A percentile compares a stretch with the other conserved stretches of the same genome.
These are phyloP conservation scores for Colletotrichum australisinense DNA, from an alignment of 2,329 filamentous ascomycete species.

Conservation along the genomic window DNA sequence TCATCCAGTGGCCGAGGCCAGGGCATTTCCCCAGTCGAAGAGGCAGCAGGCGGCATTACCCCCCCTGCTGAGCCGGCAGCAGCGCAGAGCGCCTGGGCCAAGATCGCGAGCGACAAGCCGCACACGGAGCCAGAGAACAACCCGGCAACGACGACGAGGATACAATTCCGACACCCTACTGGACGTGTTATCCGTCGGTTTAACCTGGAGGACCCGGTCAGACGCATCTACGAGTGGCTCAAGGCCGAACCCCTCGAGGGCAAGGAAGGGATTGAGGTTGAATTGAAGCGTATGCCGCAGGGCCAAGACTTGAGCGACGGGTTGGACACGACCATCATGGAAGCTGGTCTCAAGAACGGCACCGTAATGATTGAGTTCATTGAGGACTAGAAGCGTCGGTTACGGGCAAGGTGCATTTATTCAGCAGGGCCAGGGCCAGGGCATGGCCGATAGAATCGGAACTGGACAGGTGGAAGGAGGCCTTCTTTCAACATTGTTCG, in stretches of 20 bases:
- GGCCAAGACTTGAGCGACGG: constrained; percentile 85
- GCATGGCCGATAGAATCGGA: constrained; percentile 19
- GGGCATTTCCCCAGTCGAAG: constrained; percentile 39
- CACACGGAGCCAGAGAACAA: constrained; percentile 83
- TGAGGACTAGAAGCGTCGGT: constrained; percentile 57
- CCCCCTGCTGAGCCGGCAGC: constrained; percentile 39
- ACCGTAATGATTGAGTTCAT: constrained; percentile 96
- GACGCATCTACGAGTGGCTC: constrained; percentile 94
- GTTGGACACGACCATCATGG: constrained; percentile 79
- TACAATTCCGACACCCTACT: constrained; percentile 90
- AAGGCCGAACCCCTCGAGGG: constrained; percentile 88
- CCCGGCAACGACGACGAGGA: constrained; percentile 81
- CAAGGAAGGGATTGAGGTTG: constrained; percentile 83
- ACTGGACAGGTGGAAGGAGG: background rate
- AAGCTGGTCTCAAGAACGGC: constrained; percentile 89
- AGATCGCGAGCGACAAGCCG: constrained; percentile 77
- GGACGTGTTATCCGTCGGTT: constrained; percentile 93
- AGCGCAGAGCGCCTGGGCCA: constrained; percentile 65
- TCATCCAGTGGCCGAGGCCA: constrained; percentile 64
- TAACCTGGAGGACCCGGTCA: constrained; percentile 78
- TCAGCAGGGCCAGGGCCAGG: constrained; percentile 9
- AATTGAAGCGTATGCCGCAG: constrained; percentile 82
- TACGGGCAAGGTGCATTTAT: constrained; percentile 5
- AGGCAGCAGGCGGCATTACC: constrained; percentile 17
- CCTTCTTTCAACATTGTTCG: background rate